Evolutionary conservation across 2,329 filamentous ascomycete genomes (phyloP), one percentile per base, ranked within the genome.

Genomic region (Furcasterigmium sp.): DNA sequence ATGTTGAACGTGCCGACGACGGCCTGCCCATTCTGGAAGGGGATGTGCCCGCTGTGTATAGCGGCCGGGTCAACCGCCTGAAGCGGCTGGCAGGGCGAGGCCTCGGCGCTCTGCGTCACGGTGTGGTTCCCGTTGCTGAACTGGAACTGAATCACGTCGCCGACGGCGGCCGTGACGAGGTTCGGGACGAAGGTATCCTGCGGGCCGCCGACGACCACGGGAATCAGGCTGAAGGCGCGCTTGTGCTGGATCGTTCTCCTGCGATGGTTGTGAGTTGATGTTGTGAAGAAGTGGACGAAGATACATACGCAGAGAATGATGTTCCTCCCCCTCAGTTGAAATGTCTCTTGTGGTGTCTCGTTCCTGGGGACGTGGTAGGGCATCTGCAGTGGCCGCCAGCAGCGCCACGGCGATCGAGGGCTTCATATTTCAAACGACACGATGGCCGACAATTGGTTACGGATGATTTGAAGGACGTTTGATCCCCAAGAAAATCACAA

Each of bases 41-140:
- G 78, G 67, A 80, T 75, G 69, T 79, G 85, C 46, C 84, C 83
- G 2, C 79, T 82, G 69, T 75, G 84, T 67, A 91, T 73, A 46
- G 65, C 67, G 65, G 72, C 69, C 62, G 69, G 62, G 43, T 69
- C 64, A 48, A 59, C 55, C 32, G 17, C n/a, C 15, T 35, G 32
- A 11, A 36, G n/a, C 39, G 85, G 84, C 23, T 74, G 60, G 67
- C 86, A 90, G 10, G 85, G 85, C 44, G 75, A 65, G 54, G 84
- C 81, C 56, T 91, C 91, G 55, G 73, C 80, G 37, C 85, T 87
- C 69, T 90, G 85, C 13, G 82, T 85, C 45, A 90, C 80, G 39
- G 85, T 90, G 75, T 91, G 87, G 71, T 91, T 91, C 53, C 73
- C 75, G 8, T 68, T 70, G 49, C 71, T 68, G 68, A 84, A 85